Conservation (phyloP, 2,329 filamentous ascomycete genomes). For the Phyllosticta citriasiana region DNA sequence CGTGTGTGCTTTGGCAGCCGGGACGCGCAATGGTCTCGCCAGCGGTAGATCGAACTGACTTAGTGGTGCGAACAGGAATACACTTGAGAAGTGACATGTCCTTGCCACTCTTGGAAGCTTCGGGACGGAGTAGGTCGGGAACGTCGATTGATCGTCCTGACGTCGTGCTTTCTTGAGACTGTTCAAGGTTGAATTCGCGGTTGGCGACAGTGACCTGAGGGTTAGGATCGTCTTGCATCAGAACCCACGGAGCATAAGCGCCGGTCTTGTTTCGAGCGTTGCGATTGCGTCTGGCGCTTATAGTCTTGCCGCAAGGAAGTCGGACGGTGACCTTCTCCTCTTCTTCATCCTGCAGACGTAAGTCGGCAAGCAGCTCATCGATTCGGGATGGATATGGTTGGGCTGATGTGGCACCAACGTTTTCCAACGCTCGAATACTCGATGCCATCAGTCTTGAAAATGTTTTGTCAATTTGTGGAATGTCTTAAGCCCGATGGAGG, state of each 20-base stretch:
- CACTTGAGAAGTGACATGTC: not conserved
- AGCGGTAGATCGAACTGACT: too few relatives aligned
- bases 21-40: too few relatives aligned
- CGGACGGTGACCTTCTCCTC: not conserved
- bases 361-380: too few relatives aligned
- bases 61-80: too few relatives aligned
- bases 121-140: not conserved
- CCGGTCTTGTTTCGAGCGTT: not conserved
- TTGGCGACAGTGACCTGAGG: not conserved
- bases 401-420: too few relatives aligned
- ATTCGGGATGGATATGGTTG: too few relatives aligned
- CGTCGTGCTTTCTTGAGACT: not conserved
- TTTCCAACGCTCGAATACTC: too few relatives aligned
- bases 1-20: too few relatives aligned
- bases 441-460: too few relatives aligned
- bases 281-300: not conserved
- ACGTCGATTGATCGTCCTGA: not conserved
- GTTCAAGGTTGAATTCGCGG: not conserved
- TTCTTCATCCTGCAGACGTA: not conserved
- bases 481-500: too few relatives aligned
- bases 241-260: not conserved
- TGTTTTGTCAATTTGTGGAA: too few relatives aligned
- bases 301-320: not conserved
- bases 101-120: not conserved
- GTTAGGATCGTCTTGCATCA: too few relatives aligned